Evolutionary conservation across 2,329 filamentous ascomycete genomes (phyloP).

Genomic region (Neobulgaria alba): DNA sequence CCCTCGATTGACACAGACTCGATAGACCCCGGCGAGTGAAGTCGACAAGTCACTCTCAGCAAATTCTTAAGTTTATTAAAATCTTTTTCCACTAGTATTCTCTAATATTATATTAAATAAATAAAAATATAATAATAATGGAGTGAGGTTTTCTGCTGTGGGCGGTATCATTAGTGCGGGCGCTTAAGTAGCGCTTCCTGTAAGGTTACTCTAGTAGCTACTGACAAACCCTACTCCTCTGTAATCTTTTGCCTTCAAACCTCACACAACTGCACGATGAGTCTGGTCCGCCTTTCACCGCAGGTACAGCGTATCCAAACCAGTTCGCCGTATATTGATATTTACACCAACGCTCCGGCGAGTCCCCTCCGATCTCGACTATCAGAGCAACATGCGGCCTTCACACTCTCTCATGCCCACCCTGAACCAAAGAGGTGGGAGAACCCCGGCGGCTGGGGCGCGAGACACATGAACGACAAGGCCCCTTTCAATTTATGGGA

Average conservation of each 20-base stretch:
- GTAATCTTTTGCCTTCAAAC: conserved; percentile 2
- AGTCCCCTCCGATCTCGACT: conserved; percentile 8
- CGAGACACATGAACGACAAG: conserved; percentile 13
- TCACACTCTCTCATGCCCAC: conserved; percentile 10
- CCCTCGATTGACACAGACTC: not conserved
- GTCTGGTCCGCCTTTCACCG: conserved; percentile 10
- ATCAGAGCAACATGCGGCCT: conserved; percentile 9
- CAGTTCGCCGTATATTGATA: conserved; percentile 11
- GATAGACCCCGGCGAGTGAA: conserved; percentile 1
- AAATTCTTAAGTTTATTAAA: conserved; percentile 4
- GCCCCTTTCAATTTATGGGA: conserved; percentile 15
- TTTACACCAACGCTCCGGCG: conserved; percentile 12
- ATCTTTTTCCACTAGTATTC: conserved; percentile 3
- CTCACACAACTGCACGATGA: conserved; percentile 9
- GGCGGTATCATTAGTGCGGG: conserved; percentile 4
- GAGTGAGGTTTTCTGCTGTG: conserved; percentile 2
- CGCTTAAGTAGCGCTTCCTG: conserved; percentile 4
- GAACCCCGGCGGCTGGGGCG: conserved; percentile 10
- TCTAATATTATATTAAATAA: conserved; percentile 4
- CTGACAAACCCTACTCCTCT: conserved; percentile 3
- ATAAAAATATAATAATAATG: conserved; percentile 5
- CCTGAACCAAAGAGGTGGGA: conserved; percentile 14
- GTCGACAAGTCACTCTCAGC: conserved; percentile 2
- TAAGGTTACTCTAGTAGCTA: not conserved
- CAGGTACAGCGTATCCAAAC: conserved; percentile 12